Evolutionary conservation across 163 green algal genomes (phyloP).

Genomic region (Chlamydomonas reinhardtii): DNA sequence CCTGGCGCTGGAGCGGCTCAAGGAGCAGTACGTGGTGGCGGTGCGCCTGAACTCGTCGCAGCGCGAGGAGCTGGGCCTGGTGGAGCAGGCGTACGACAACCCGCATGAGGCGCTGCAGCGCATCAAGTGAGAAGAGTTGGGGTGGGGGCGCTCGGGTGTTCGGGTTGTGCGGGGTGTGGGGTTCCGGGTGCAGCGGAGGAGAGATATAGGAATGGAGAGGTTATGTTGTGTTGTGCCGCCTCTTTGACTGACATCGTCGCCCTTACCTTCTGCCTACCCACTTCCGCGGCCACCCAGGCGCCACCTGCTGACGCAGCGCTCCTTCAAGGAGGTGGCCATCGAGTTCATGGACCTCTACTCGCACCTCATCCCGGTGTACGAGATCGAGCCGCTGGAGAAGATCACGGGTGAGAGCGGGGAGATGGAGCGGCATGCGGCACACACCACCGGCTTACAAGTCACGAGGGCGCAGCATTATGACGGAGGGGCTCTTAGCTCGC

Average conservation of each 20-base stretch:
- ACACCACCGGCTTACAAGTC: too few relatives aligned
- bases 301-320: constrained; percentile 95
- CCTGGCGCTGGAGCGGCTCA: constrained; percentile 98
- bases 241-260: too few relatives aligned
- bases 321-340: constrained; percentile 99
- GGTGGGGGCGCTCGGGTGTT: too few relatives aligned
- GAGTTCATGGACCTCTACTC: constrained; percentile 99
- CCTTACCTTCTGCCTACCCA: too few relatives aligned
- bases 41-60: constrained; percentile 97
- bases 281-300: constrained; percentile 66
- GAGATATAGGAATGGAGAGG: background rate
- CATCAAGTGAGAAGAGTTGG: constrained; percentile 86
- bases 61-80: constrained; percentile 98
- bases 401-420: constrained; percentile 83
- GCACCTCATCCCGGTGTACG: constrained; percentile 97
- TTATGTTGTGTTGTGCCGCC: too few relatives aligned
- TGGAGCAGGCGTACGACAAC: constrained; percentile 99
- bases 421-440: background rate
- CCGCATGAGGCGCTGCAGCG: constrained; percentile 98
- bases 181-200: too few relatives aligned
- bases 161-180: too few relatives aligned
- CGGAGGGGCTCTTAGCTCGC: too few relatives aligned
- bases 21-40: constrained; percentile 97
- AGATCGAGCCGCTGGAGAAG: constrained; percentile 99
- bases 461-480: too few relatives aligned